Evolutionary conservation across 257 asterid genomes (phyloP), one percentile per base, ranked within the genome.

Genomic region (Fraxinus americana): DNA sequence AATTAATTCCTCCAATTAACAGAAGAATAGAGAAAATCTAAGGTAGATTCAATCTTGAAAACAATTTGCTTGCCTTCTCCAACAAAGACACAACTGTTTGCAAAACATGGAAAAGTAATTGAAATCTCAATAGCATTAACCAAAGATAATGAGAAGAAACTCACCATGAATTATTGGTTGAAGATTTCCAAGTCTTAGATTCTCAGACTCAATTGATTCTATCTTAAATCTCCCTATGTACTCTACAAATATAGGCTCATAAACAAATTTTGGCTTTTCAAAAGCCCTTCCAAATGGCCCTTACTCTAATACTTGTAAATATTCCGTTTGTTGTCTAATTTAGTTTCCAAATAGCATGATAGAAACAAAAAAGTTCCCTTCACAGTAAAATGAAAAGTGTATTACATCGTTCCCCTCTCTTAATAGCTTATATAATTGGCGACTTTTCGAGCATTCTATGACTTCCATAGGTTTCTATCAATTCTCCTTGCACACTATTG

Each of bases 111-210:
- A 13, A 94, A 75, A 0, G 87, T 80, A 71, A 34, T 21, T 48
- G n/a, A n/a, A n/a, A n/a, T n/a, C n/a, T n/a, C 45, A 13, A 52
- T 25, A 78, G 29, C 23, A 70, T 2, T 36, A 63, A 25, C 17
- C 1, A 36, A 30, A 61, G 54, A 36, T n/a, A 50, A 54, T 25
- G 29, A 73, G 70, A 71, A 71, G 54, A 78, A 70, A 74, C 91
- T 80, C 84, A 91, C 97, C 98, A 65, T 92, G 97, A 82, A 92
- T 72, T 21, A 83, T 89, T 59, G 98, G 97, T 21, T 97, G 92
- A 86, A 92, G 88, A 80, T 84, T 89, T 75, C 98, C 98, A 8
- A 90, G 96, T 84, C 84, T 86, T 70, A 91, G 77, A 9, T 83
- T 91, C 86, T 86, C 87, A 80, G 92, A 88, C 82, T 88, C 90